Base-by-base conservation (phyloP, 495 filamentous ascomycete species). In the Trypethelium eluteriae region DNA sequence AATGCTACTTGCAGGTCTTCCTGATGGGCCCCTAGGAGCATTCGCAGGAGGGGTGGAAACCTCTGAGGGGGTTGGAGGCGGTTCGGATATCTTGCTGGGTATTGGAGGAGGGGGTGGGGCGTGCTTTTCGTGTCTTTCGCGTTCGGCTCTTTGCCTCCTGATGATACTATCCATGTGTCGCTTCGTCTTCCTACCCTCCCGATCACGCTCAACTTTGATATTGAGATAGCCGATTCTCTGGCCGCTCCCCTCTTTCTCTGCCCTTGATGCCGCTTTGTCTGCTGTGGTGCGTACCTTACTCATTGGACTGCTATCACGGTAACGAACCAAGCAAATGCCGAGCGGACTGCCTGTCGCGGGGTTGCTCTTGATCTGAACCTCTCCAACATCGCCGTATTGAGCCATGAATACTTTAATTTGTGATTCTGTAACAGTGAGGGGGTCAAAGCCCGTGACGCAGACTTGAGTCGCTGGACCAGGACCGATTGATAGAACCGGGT, bases 391-490 rank as follows among this genome's bases (percentile, higher is more conserved):
- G 61, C 94, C 94, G 78, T 89, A 97, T 39, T 85, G 86, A 34
- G 89, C 85, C 70, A 98, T 97, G 32, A 91, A 82, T 35, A 87
- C 85, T n/a, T 80, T 85, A 47, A 98, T 83, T 64, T 91, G 89
- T 62, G 86, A 83, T 68, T 93, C 86, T 18, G 89, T 83, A 57
- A 72, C 39, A 9, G 88, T 88, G 68, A 99, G 79, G 5, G 94
- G 91, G 76, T 97, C 93, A 73, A 97, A 96, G 3, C 93, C 92
- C n/a, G 85, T 91, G 25, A 96, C 90, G 11, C 96, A 87, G 56
- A 99, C 85, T 73, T 96, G 91, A 11, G 85, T 86, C 6, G 95
- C 90, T 35, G 95, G 94, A 3, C 90, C 92, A 46, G 91, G 91
- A 1, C 91, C 92, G 66, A 93, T 86, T 14, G 93, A 96, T 2